Percentiles rank a stretch among this genome's conserved stretches.
phyloP scores from a whole-genome alignment of 2,329 filamentous ascomycete species.

The Trichoderma hamatum region DNA sequence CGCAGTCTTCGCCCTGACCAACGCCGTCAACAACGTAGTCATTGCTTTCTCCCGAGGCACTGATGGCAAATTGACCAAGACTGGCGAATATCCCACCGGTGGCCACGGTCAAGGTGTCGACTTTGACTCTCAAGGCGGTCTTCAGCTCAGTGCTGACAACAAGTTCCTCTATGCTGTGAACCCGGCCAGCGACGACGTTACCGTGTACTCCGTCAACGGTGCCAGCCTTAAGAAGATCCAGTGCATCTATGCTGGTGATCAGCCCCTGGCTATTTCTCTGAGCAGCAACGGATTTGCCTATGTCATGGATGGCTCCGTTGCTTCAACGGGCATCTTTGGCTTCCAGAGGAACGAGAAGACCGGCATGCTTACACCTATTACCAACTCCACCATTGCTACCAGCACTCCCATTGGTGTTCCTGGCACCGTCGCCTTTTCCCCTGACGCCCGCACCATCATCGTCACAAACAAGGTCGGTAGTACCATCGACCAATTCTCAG shows the following conservation, averaged over 20 bases:
- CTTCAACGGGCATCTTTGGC: constrained; percentile 32
- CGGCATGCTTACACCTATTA: constrained; percentile 29
- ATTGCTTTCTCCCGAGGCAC: constrained; percentile 30
- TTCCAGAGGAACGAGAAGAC: constrained; percentile 28
- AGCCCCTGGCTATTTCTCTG: constrained; percentile 31
- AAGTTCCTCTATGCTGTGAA: constrained; percentile 32
- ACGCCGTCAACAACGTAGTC: constrained; percentile 29
- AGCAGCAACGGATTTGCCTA: constrained; percentile 32
- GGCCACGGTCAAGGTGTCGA: constrained; percentile 63
- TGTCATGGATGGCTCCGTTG: constrained; percentile 31
- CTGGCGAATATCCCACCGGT: constrained; percentile 28
- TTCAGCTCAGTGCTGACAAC: constrained; percentile 49
- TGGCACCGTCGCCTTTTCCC: constrained; percentile 30
- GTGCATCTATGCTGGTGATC: constrained; percentile 32
- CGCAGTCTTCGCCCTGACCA: constrained; percentile 32
- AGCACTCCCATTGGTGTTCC: constrained; percentile 32
- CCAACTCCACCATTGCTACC: constrained; percentile 31
- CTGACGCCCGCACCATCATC: constrained; percentile 29
- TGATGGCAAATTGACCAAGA: constrained; percentile 27
- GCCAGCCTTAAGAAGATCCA: constrained; percentile 29
- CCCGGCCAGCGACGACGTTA: constrained; percentile 30
- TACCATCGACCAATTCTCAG: constrained; percentile 30
- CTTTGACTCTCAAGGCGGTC: constrained; percentile 79
- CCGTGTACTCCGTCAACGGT: constrained; percentile 30
- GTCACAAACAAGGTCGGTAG: constrained; percentile 34